phyloP scores from a whole-genome alignment of 306 rosid genomes.

The Prosopis cineraria region DNA sequence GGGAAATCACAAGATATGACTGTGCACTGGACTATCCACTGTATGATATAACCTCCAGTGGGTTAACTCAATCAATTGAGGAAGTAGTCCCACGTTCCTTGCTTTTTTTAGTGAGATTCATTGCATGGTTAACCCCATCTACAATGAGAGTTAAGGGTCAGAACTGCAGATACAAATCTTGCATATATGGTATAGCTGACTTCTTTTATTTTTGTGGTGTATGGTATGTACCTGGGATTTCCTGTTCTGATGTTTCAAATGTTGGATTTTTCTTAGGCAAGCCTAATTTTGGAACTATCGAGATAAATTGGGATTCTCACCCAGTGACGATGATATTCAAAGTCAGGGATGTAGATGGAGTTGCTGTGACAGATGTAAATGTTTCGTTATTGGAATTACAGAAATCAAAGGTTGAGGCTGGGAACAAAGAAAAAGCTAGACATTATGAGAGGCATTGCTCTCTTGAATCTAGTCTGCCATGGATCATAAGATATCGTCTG shows the following conservation, averaged over 20 bases:
- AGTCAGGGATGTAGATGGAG: slow-evolving; percentile 63
- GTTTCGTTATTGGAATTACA: slow-evolving; percentile 48
- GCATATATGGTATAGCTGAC: slow-evolving; percentile 63
- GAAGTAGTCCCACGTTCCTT: slow-evolving; percentile 54
- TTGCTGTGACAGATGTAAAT: slow-evolving; percentile 46
- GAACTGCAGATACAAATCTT: slow-evolving; percentile 69
- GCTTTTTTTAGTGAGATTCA: slow-evolving; percentile 55
- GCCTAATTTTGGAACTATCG: slow-evolving; percentile 78
- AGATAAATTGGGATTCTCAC: slow-evolving; percentile 70
- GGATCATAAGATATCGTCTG: slow-evolving; percentile 69
- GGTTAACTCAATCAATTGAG: slow-evolving; percentile 79
- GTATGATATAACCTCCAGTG: slow-evolving; percentile 80
- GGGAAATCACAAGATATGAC: slow-evolving; percentile 79
- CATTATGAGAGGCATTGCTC: slow-evolving; percentile 54
- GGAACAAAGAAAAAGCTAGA: slow-evolving; percentile 32
- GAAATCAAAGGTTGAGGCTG: slow-evolving; percentile 37
- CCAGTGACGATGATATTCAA: slow-evolving; percentile 56
- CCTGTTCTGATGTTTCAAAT: slow-evolving; percentile 34
- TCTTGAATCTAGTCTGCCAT: slow-evolving; percentile 66
- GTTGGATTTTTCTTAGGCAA: slow-evolving; percentile 51
- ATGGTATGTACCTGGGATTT: slow-evolving; percentile 3
- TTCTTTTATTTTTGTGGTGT: not conserved
- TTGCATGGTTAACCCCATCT: slow-evolving; percentile 68
- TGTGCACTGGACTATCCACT: slow-evolving; percentile 75
- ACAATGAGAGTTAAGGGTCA: slow-evolving; percentile 69